These are phyloP conservation scores for Brassica juncea DNA, from an alignment of 345 rosid species.

Conservation along the genomic window DNA sequence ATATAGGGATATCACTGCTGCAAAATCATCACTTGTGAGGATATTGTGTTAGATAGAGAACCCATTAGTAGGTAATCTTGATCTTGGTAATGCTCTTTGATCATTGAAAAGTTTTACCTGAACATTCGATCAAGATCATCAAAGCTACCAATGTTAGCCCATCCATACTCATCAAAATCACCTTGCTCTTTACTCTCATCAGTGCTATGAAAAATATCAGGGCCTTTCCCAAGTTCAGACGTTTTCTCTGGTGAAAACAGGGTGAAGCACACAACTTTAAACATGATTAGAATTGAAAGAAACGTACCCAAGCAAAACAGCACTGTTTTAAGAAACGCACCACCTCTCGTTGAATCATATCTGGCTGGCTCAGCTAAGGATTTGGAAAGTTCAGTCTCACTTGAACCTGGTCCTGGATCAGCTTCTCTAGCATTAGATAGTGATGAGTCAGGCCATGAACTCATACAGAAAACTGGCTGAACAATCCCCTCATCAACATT, in stretches of 20 bases:
- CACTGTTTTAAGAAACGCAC: conserved; percentile 46
- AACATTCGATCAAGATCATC: conserved; percentile 60
- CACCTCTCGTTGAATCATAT: conserved; percentile 51
- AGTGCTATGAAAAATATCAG: conserved; percentile 55
- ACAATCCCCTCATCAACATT: conserved; percentile 48
- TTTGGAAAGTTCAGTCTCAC: conserved; percentile 51
- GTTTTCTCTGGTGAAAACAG: conserved; percentile 49
- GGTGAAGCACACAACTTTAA: conserved; percentile 35
- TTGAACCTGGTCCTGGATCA: conserved; percentile 52
- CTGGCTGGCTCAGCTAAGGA: conserved; percentile 49
- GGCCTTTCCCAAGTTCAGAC: conserved; percentile 54
- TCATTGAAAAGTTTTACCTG: conserved; percentile 49
- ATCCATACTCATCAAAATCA: conserved; percentile 80
- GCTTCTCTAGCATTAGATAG: conserved; percentile 47
- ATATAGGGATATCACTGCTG: conserved; percentile 90
- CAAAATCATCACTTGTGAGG: conserved; percentile 95
- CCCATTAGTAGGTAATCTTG: conserved; percentile 7
- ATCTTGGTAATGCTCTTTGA: conserved; percentile 3
- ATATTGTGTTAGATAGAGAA: conserved; percentile 68
- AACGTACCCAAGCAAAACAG: conserved; percentile 32
- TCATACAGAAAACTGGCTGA: conserved; percentile 51
- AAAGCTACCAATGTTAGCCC: conserved; percentile 95
- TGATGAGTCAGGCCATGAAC: conserved; percentile 58
- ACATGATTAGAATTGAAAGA: conserved; percentile 32
- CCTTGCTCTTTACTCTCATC: conserved; percentile 64